A percentile compares a stretch with the other conserved stretches of the same genome.
Evolutionary conservation across 495 filamentous ascomycete genomes (phyloP).

Genomic region (Lasiosphaeria ovina): DNA sequence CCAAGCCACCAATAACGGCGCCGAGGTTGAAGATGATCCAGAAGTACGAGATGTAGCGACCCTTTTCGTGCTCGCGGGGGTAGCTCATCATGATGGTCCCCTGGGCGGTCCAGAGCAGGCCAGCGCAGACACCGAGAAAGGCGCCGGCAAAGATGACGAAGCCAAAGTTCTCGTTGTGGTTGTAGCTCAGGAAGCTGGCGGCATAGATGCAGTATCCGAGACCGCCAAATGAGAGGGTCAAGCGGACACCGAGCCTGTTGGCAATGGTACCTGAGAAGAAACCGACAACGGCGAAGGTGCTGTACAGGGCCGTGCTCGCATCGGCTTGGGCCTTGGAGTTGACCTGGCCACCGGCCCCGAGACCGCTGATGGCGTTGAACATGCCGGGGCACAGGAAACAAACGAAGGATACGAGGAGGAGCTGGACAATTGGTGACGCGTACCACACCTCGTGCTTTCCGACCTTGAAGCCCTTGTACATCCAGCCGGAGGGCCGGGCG

Average conservation of each 20-base stretch:
- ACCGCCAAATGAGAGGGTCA: slow-evolving; percentile 75
- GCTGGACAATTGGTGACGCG: slow-evolving; percentile 72
- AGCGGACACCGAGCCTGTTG: slow-evolving; percentile 71
- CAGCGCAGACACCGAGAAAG: slow-evolving; percentile 75
- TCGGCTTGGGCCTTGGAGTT: slow-evolving; percentile 63
- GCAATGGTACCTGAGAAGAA: slow-evolving; percentile 83
- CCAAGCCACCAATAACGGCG: slow-evolving; percentile 83
- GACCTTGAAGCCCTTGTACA: slow-evolving; percentile 64
- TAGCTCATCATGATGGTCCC: slow-evolving; percentile 97
- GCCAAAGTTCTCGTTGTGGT: slow-evolving; percentile 71
- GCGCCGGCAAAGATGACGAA: slow-evolving; percentile 78
- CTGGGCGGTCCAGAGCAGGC: slow-evolving; percentile 87
- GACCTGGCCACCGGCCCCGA: slow-evolving; percentile 73
- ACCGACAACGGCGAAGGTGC: slow-evolving; percentile 80
- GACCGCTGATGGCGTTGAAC: slow-evolving; percentile 74
- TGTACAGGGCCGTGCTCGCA: slow-evolving; percentile 71
- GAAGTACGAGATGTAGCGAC: slow-evolving; percentile 84
- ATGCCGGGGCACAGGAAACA: slow-evolving; percentile 89
- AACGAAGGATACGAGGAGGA: slow-evolving; percentile 74
- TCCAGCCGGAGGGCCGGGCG: slow-evolving; percentile 55
- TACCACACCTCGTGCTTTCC: slow-evolving; percentile 61
- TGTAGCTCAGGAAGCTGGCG: slow-evolving; percentile 75
- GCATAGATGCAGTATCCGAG: slow-evolving; percentile 86
- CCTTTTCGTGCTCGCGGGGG: slow-evolving; percentile 77
- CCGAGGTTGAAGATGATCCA: slow-evolving; percentile 97